These are phyloP conservation scores for Hymenoscyphus repandus DNA, from an alignment of 2,329 filamentous ascomycete genomes.

Conservation along the genomic window DNA sequence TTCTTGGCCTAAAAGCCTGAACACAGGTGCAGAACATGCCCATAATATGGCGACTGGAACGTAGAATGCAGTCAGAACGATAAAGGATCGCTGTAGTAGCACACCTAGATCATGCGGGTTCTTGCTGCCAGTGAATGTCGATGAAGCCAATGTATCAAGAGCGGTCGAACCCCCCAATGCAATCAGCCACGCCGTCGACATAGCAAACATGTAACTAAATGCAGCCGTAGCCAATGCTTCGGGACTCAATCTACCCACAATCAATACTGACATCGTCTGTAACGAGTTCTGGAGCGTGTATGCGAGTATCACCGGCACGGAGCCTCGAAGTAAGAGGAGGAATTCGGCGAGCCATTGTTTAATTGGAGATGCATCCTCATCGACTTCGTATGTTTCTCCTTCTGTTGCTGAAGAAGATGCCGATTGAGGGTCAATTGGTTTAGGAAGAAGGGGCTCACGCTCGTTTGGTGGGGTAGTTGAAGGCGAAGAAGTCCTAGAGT, in stretches of 20 bases:
- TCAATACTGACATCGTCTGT: constrained; percentile 75
- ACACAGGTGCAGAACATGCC: constrained; percentile 69
- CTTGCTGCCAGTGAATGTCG: constrained; percentile 73
- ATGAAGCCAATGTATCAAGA: constrained; percentile 78
- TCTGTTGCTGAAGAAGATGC: constrained; percentile 11
- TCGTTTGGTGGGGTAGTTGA: constrained; percentile 27
- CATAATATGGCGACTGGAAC: constrained; percentile 67
- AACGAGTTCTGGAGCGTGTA: constrained; percentile 83
- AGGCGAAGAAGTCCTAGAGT: constrained; percentile 13
- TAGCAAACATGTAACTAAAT: constrained; percentile 91
- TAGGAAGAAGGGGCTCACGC: constrained; percentile 26
- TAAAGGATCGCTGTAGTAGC: constrained; percentile 68
- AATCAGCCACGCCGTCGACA: constrained; percentile 83
- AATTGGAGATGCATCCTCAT: constrained; percentile 19
- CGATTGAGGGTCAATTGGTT: constrained; percentile 11
- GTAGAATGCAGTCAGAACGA: constrained; percentile 70
- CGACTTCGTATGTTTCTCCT: constrained; percentile 24
- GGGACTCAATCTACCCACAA: constrained; percentile 73
- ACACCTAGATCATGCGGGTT: constrained; percentile 76
- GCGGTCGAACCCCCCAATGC: constrained; percentile 81
- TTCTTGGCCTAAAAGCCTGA: constrained; percentile 70
- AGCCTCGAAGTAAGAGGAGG: constrained; percentile 61
- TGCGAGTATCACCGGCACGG: constrained; percentile 73
- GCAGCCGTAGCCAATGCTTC: constrained; percentile 77
- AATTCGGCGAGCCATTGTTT: constrained; percentile 51